phyloP scores from a whole-genome alignment of 441 rosid species.

The Arabidopsis hybrid region DNA sequence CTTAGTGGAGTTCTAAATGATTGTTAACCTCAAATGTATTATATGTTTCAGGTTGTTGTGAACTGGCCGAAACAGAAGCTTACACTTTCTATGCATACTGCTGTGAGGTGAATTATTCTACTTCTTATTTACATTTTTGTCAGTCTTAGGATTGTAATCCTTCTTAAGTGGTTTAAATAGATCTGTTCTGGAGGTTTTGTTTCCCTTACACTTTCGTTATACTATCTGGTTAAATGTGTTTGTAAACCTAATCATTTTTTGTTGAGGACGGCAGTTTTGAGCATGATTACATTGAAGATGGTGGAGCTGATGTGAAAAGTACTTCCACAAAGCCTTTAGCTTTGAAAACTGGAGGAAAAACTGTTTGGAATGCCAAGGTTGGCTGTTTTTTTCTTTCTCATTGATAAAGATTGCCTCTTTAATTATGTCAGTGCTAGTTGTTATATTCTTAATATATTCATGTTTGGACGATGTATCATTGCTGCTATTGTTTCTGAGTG shows the following conservation, averaged over 20 bases:
- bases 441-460: background rate
- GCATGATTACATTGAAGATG: slow-evolving; percentile 82
- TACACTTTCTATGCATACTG: slow-evolving; percentile 83
- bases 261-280: slow-evolving; percentile 78
- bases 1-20: slow-evolving; percentile 19
- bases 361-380: slow-evolving; percentile 97
- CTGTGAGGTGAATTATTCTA: slow-evolving; percentile 67
- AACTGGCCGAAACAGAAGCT: slow-evolving; percentile 87
- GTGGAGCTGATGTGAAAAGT: slow-evolving; percentile 52
- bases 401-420: slow-evolving; percentile 6
- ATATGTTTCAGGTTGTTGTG: slow-evolving; percentile 69
- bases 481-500: slow-evolving; percentile 18
- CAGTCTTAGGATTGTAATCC: slow-evolving; percentile 18
- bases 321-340: slow-evolving; percentile 48
- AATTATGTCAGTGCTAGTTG: slow-evolving; percentile 1
- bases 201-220: slow-evolving; percentile 17
- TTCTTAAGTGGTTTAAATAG: slow-evolving; percentile 6
- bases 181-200: slow-evolving; percentile 2
- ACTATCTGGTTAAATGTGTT: background rate
- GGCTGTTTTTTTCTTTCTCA: slow-evolving; percentile 29
- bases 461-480: background rate
- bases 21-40: slow-evolving; percentile 26
- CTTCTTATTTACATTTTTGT: slow-evolving; percentile 17
- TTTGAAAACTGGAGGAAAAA: slow-evolving; percentile 51
- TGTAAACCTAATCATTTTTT: slow-evolving; percentile 26